These are phyloP conservation scores for Berkeleyomyces rouxiae DNA, from an alignment of 2,329 filamentous ascomycete species.

Conservation along the genomic window DNA sequence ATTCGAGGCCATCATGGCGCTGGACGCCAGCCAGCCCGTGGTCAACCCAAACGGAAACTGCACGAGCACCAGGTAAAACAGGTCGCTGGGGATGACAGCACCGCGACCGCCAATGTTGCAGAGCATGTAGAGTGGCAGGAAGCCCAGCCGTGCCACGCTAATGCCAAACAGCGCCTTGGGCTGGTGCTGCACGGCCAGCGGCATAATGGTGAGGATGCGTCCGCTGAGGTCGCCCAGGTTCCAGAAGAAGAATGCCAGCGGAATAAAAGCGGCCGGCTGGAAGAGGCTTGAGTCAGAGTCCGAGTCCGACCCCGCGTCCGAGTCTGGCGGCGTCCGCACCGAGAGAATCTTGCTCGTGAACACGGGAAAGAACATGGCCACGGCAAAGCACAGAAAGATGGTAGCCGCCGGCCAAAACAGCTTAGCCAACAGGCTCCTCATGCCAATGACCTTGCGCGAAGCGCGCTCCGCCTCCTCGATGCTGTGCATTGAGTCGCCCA, in stretches of 20 bases:
- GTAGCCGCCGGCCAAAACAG: conserved; percentile 62
- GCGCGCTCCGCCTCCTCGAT: conserved; percentile 37
- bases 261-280: conserved; percentile 65
- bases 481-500: conserved; percentile 33
- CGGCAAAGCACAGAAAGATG: conserved; percentile 62
- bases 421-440: conserved; percentile 56
- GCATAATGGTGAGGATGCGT: conserved; percentile 48
- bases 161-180: conserved; percentile 53
- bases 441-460: conserved; percentile 31
- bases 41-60: conserved; percentile 70
- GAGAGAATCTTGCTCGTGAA: conserved; percentile 55
- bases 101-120: conserved; percentile 75
- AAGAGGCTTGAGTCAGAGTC: conserved; percentile 33
- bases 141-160: conserved; percentile 46
- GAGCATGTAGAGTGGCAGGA: conserved; percentile 72
- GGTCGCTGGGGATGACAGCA: conserved; percentile 58
- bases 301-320: neutral
- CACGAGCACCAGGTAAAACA: conserved; percentile 74
- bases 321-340: conserved; percentile 18
- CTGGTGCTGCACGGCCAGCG: conserved; percentile 38
- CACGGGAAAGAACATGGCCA: conserved; percentile 92
- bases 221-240: conserved; percentile 75
- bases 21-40: conserved; percentile 75
- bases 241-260: conserved; percentile 83
- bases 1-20: conserved; percentile 78